Evolutionary conservation across 192 early-diverging fungal species (phyloP).

Genomic region (Phlyctochytrium bullatum): DNA sequence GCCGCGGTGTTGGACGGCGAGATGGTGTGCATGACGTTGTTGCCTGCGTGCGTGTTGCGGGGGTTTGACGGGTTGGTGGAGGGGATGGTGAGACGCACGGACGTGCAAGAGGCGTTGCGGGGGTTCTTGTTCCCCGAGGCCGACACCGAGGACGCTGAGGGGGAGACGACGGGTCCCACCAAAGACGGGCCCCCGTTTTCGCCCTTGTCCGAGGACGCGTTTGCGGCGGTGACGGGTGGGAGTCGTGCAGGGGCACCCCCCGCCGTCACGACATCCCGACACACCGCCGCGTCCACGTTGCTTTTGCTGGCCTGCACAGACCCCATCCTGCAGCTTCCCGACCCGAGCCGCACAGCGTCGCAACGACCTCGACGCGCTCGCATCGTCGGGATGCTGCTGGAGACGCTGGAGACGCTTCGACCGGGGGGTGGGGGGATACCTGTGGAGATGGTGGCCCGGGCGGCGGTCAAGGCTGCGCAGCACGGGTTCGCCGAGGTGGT

Average conservation of each 20-base stretch:
- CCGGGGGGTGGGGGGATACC: neutral
- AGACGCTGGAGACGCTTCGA: neutral
- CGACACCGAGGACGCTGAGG: too few relatives aligned
- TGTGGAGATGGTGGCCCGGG: neutral
- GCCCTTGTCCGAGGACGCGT: too few relatives aligned
- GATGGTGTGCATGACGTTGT: neutral
- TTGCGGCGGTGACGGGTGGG: too few relatives aligned
- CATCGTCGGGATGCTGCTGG: neutral
- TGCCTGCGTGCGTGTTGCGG: neutral
- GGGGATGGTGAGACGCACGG: too few relatives aligned
- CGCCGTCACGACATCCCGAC: too few relatives aligned
- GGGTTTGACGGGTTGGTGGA: neutral
- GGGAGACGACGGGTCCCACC: too few relatives aligned
- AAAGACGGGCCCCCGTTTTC: too few relatives aligned
- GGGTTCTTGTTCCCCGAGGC: too few relatives aligned
- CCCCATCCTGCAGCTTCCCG: neutral
- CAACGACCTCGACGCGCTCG: neutral
- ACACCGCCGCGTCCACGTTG: neutral
- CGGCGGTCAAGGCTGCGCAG: neutral
- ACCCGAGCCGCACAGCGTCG: neutral
- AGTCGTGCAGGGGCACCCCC: too few relatives aligned
- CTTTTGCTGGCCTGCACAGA: neutral
- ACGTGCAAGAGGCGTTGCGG: too few relatives aligned
- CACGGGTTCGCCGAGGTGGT: neutral
- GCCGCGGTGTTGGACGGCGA: neutral